Evolutionary conservation across 225 moss, liverwort and hornwort species (phyloP), one percentile per base, ranked within the genome.

Genomic region (Bryum argenteum): DNA sequence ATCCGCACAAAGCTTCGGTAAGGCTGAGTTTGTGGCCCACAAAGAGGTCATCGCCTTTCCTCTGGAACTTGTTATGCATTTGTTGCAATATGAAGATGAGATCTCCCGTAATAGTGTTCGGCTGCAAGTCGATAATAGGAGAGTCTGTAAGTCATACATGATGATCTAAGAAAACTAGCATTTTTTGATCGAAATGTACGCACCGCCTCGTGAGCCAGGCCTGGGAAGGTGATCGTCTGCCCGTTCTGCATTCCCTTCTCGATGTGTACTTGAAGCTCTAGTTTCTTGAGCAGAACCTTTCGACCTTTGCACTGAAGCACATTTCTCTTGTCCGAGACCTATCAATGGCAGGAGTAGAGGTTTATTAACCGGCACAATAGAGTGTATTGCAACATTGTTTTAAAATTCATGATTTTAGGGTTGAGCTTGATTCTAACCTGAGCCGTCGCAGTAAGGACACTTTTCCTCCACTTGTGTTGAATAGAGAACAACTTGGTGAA

Each of bases 391-490:
- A n/a, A n/a, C n/a, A 37, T 37, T 20, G 15, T n/a, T 18, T 23
- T 33, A 33, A 33, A 4, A 33, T 33, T 5, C 2, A 33, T 33
- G 16, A 14, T 1, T 4, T 16, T 7, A 5, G 33, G 33, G 33
- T 33, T n/a, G 33, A 33, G 7, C 5, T 33, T 33, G 33, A 33
- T 33, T 33, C 33, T 6, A 33, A 33, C 33, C 3, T 33, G 33
- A 33, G 33, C 33, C 33, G 33, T 33, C 33, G 7, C 33, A 33
- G 61, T 93, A 91, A 0, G 91, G 57, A 57, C 96, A 96, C 0
- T 91, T 91, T 7, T 93, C 90, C 67, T 96, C 93, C 96, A 91
- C 91, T 78, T 93, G 96, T 66, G 93, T 91, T 91, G 93, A 93
- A 59, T 83, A 90, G 1, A 93, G 93, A 4, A 93, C 96, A 8